phyloP scores from a whole-genome alignment of 345 rosid species.

The Dipteronia dyeriana region DNA sequence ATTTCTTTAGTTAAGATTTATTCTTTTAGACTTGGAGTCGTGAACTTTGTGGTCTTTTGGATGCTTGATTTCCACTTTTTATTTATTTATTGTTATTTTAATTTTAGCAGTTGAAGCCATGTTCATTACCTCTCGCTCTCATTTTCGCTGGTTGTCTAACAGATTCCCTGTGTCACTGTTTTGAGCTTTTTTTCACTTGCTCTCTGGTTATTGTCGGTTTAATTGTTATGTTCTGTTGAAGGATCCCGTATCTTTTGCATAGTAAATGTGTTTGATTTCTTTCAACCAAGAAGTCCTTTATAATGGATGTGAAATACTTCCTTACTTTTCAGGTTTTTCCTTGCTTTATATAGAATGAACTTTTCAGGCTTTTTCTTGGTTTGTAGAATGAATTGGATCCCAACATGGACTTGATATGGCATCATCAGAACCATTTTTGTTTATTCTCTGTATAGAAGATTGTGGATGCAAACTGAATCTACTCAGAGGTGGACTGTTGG shows the following conservation, averaged over 20 bases:
- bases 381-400: not conserved
- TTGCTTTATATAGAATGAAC: not conserved
- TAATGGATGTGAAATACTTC: not conserved
- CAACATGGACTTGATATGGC: not conserved
- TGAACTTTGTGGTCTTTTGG: constrained; percentile 1
- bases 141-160: not conserved
- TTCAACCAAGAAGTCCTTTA: not conserved
- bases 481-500: not conserved
- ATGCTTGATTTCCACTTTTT: not conserved
- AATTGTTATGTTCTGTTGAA: not conserved
- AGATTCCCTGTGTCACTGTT: not conserved
- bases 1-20: not conserved
- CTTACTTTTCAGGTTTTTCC: not conserved
- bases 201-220: not conserved
- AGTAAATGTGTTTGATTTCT: not conserved
- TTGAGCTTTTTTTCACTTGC: not conserved
- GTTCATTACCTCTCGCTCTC: not conserved
- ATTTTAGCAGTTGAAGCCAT: not conserved
- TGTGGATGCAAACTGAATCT: not conserved
- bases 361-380: not conserved
- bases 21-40: not conserved
- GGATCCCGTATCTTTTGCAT: not conserved
- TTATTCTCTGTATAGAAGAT: constrained; percentile 1
- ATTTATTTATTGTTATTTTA: no score
- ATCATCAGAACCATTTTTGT: not conserved